Conservation (phyloP, 371 early-diverging fungal species). For the Rhizopus microsporus region DNA sequence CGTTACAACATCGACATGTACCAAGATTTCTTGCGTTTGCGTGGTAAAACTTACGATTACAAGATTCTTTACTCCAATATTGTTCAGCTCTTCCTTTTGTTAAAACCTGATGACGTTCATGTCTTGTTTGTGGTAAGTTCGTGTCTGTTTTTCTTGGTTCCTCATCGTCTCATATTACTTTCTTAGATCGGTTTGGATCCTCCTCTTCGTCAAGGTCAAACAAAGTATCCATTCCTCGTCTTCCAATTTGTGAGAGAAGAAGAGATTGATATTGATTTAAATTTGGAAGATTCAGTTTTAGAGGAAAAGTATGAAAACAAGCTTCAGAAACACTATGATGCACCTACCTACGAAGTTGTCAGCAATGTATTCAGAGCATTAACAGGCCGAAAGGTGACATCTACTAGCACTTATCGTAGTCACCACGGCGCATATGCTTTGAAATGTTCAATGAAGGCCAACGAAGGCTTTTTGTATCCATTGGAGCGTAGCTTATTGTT, state of each 20-base stretch:
- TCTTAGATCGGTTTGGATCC: conserved; percentile 88
- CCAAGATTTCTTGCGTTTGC: conserved; percentile 87
- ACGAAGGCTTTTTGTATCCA: conserved; percentile 96
- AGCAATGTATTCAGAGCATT: conserved; percentile 90
- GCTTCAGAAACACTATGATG: conserved; percentile 88
- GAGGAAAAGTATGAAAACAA: conserved; percentile 75
- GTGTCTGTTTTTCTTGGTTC: not conserved
- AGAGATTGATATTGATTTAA: conserved; percentile 83
- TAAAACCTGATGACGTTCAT: conserved; percentile 94
- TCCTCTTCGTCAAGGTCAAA: conserved; percentile 98
- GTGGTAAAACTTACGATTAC: conserved; percentile 98
- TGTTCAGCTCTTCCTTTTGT: conserved; percentile 81
- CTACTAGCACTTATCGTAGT: conserved; percentile 71
- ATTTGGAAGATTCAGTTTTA: conserved; percentile 75
- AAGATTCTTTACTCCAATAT: conserved; percentile 89
- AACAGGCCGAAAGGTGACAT: conserved; percentile 77
- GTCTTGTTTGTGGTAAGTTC: conserved; percentile 78
- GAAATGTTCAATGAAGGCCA: conserved; percentile 98
- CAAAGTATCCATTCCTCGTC: conserved; percentile 96
- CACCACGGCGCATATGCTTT: conserved; percentile 81
- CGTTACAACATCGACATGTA: conserved; percentile 96
- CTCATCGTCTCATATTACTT: not conserved
- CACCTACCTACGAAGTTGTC: conserved; percentile 86
- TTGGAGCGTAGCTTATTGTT: conserved; percentile 93
- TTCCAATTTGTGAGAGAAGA: conserved; percentile 95